Conservation (phyloP, 768 basidiomycete genomes). For the Termitomyces sp. region DNA sequence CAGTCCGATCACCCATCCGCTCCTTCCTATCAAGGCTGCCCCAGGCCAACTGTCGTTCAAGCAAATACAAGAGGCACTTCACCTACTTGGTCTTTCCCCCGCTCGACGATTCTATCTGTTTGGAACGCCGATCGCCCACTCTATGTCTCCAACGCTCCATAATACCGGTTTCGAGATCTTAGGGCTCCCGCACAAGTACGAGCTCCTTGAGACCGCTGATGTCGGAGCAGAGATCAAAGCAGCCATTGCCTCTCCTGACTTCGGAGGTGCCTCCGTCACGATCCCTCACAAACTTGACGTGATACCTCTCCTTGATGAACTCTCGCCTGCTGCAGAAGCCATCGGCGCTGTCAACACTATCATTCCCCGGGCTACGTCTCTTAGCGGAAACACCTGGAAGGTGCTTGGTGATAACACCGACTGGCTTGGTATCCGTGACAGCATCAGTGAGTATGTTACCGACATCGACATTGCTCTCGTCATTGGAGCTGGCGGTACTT, state of each 20-base stretch:
- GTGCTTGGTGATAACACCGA: conserved; percentile 95
- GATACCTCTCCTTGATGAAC: conserved; percentile 73
- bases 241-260: conserved; percentile 60
- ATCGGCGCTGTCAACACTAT: conserved; percentile 98
- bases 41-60: conserved; percentile 91
- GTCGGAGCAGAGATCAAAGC: conserved; percentile 65
- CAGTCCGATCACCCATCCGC: conserved; percentile 87
- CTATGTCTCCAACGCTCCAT: conserved; percentile 91
- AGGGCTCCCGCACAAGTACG: conserved; percentile 82
- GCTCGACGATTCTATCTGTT: conserved; percentile 78
- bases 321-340: conserved; percentile 76
- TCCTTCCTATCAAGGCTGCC: conserved; percentile 82
- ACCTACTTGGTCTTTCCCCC: conserved; percentile 78
- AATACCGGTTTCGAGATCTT: conserved; percentile 82
- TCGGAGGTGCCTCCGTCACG: conserved; percentile 96
- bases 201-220: conserved; percentile 65
- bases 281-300: conserved; percentile 94
- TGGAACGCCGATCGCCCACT: conserved; percentile 84
- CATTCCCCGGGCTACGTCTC: conserved; percentile 43
- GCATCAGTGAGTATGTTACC: conserved; percentile 40
- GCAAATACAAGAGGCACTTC: conserved; percentile 79
- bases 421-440: conserved; percentile 81
- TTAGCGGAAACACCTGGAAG: conserved; percentile 37
- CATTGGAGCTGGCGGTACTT: conserved; percentile 94
- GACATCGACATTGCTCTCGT: conserved; percentile 61